A percentile compares a stretch with the other conserved stretches of the same genome.
These are phyloP conservation scores for Delphinella strobiligena DNA, from an alignment of 2,329 filamentous ascomycete species.

Conservation along the genomic window DNA sequence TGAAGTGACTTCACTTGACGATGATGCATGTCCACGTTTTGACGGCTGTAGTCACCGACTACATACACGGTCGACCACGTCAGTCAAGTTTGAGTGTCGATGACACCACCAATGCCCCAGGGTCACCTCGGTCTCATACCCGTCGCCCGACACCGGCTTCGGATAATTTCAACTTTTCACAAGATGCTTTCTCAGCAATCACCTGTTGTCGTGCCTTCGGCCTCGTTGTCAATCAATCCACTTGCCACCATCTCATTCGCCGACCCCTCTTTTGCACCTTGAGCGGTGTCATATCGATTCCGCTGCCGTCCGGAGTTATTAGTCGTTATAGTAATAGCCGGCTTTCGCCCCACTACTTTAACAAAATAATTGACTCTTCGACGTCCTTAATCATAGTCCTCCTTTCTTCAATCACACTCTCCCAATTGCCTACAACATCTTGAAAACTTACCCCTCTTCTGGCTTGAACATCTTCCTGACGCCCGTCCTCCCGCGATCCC, in stretches of 20 bases:
- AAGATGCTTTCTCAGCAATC: neutral
- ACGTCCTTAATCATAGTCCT: too few relatives aligned
- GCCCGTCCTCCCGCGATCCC: conserved; percentile 3
- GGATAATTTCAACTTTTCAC: neutral
- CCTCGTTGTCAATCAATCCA: neutral
- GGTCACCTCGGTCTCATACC: too few relatives aligned
- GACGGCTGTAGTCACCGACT: neutral
- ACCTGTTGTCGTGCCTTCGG: neutral
- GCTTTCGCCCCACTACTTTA: neutral
- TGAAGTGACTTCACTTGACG: neutral
- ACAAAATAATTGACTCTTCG: neutral
- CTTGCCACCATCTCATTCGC: neutral
- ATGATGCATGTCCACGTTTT: neutral
- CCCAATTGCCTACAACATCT: too few relatives aligned
- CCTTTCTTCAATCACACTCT: too few relatives aligned
- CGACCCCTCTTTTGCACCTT: neutral
- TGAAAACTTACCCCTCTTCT: too few relatives aligned
- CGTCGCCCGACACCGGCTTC: neutral
- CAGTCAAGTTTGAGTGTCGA: too few relatives aligned
- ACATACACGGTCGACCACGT: too few relatives aligned
- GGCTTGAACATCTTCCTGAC: neutral
- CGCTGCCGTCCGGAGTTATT: neutral
- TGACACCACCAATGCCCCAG: too few relatives aligned
- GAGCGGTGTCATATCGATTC: neutral
- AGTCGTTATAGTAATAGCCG: neutral